Conservation (phyloP, 768 basidiomycete genomes). For the Candolleomyces efflorescens region DNA sequence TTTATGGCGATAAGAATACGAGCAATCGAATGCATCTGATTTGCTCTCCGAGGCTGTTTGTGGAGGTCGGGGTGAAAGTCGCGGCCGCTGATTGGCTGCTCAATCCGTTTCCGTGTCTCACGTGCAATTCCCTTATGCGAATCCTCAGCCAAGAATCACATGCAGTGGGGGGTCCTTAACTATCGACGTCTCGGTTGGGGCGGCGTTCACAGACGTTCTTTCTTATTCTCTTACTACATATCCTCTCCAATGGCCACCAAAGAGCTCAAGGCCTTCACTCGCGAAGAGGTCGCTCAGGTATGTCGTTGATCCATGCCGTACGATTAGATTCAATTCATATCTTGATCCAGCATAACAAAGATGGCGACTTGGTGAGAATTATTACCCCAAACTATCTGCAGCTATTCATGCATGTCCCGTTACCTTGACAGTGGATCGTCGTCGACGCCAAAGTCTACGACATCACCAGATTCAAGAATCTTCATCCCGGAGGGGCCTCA, state of each 20-base stretch:
- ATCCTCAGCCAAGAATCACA: conserved; percentile 9
- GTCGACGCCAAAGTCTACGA: conserved; percentile 86
- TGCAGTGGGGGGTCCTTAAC: neutral
- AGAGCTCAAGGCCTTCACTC: conserved; percentile 32
- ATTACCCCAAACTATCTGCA: conserved; percentile 13
- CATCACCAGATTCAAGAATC: conserved; percentile 69
- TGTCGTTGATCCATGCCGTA: neutral
- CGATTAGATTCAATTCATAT: conserved; percentile 8
- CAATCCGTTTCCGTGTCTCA: neutral
- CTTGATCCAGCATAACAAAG: conserved; percentile 61
- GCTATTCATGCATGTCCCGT: conserved; percentile 21
- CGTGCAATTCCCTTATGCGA: conserved; percentile 3
- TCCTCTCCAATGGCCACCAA: conserved; percentile 28
- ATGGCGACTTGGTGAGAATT: conserved; percentile 54
- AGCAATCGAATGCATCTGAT: neutral
- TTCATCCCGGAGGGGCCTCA: conserved; percentile 83
- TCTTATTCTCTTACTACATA: neutral
- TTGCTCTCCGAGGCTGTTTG: neutral
- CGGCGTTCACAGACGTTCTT: neutral
- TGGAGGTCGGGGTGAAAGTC: neutral
- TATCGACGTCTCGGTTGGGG: neutral
- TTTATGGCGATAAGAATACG: neutral
- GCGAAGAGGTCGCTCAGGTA: conserved; percentile 43
- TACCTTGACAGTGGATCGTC: conserved; percentile 68
- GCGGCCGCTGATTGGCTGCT: conserved; percentile 6